Base-by-base conservation (phyloP, 805 yeast genomes). In the Yamadazyma olivae region DNA sequence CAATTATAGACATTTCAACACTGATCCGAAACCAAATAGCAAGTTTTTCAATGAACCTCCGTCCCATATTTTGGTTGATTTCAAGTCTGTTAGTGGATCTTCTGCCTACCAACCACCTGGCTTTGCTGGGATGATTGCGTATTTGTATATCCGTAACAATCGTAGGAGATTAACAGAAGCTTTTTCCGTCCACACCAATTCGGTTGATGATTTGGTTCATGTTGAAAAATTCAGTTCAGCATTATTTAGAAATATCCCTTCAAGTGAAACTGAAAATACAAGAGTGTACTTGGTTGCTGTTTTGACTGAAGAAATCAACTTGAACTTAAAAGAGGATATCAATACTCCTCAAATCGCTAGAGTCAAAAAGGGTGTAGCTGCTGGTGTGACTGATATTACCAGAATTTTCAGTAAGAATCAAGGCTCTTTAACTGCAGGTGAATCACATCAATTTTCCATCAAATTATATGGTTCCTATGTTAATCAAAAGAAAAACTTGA, bases 351-450 rank as follows among this genome's bases (percentile, higher is more conserved):
- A 54, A 23, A 45, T 76, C 15, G 56, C 58, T 25, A 54, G 64
- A 30, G 72, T 83, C 32, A 79, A 85, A 51, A 80, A 81, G 51
- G 95, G 95, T 39, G 76, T 88, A 12, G 93, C 91, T 25, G 90
- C 89, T 3, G 96, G 96, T 56, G 93, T 83, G 12, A 75, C 87
- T 25, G 95, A 88, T 59, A 81, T 88, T 32, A 78, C 93, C 4
- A 74, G 95, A 46, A 75, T 86, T 17, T 84, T 88, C 51, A 75
- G 87, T 6, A 70, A 75, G 40, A 75, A 75, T 45, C 74, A 75
- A 37, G 87, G 83, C 21, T 69, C 80, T 20, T 61, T 77, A 34
- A 64, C 72, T 8, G 58, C 81, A 13, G 81, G 89, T 35, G 77
- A 77, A 50, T 65, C 87, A 0, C 87, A 81, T 54, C 83, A 80